Base-by-base conservation (phyloP, 768 basidiomycete species). In the Butyriboletus loyo region DNA sequence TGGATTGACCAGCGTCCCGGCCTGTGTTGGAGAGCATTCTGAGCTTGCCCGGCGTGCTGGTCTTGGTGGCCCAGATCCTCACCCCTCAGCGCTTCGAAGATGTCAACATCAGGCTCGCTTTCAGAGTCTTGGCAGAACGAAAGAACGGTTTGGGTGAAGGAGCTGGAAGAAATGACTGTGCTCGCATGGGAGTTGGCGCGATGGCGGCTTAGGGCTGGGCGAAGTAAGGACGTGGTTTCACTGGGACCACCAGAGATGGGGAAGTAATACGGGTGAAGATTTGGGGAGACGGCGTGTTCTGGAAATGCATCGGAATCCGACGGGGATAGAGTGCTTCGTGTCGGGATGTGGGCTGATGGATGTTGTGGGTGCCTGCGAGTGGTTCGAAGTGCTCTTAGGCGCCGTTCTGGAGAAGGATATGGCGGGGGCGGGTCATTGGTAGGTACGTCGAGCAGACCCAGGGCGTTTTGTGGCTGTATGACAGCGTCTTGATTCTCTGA, bases 391-490 rank as follows among this genome's bases (percentile, higher is more conserved):
- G 70, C 53, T 47, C 76, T 69, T 7, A 68, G 50, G 34, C 79
- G 77, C 21, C 81, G 73, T 53, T 76, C 66, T 31, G 67, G 71
- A 1, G 76, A 73, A 19, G 85, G 86, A 66, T 89, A 89, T 2
- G 87, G 87, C 0, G 87, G 87, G 10, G 87, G 87, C 4, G 87
- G 87, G 58, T 89, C 86, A 10, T 68, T 51, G 6, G 52, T 49
- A 2, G 60, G 43, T 1, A 38, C 39, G 19, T 60, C 62, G 25
- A 58, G 44, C 0, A 57, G 47, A 36, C 54, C 52, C 14, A 59
- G 24, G 3, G 47, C 45, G 17, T 50, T 54, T 11, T 52, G 52
- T 25, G 52, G 56, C 7, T 53, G 48, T 9, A 21, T 13, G 36
- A 24, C 17, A n/a, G 36, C 9, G 37, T 11, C 32, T n/a, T 7